Evolutionary conservation across 2,329 filamentous ascomycete genomes (phyloP).

Genomic region (Malbranchea zuffiana): DNA sequence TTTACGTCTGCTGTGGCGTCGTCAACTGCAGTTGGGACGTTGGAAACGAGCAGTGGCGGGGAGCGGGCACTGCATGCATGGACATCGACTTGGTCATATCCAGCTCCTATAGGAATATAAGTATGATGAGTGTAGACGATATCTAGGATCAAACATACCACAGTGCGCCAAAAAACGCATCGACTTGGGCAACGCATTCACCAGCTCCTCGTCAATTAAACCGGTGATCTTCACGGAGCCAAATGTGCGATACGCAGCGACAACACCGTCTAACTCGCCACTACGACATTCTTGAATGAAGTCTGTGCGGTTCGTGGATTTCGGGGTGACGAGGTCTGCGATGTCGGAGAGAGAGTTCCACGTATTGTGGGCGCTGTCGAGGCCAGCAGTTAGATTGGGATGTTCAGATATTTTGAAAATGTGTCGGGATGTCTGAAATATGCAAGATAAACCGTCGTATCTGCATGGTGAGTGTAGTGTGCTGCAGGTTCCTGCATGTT

Average conservation of each 20-base stretch:
- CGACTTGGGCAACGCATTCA: constrained; percentile 39
- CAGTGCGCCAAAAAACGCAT: constrained; percentile 31
- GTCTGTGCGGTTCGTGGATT: constrained; percentile 49
- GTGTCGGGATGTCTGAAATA: too few species aligned
- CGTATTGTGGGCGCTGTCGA: constrained; percentile 12
- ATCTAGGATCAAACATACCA: constrained; percentile 22
- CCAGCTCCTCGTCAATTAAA: constrained; percentile 57
- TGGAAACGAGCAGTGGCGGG: constrained; percentile 56
- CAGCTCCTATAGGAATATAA: constrained; percentile 45
- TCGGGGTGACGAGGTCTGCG: constrained; percentile 55
- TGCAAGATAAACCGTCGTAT: too few species aligned
- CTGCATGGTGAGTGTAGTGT: too few species aligned
- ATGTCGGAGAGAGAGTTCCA: constrained; percentile 29
- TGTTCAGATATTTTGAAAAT: too few species aligned
- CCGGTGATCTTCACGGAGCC: constrained; percentile 55
- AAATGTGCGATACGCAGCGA: constrained; percentile 62
- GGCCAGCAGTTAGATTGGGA: too few species aligned
- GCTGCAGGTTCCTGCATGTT: too few species aligned
- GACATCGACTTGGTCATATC: constrained; percentile 75
- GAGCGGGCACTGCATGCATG: constrained; percentile 55
- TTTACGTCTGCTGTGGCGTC: constrained; percentile 73
- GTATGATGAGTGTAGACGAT: constrained; percentile 1
- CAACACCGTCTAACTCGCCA: constrained; percentile 55
- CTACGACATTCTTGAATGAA: constrained; percentile 59
- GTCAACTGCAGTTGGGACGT: constrained; percentile 70